Evolutionary conservation across 805 yeast species (phyloP).

Genomic region (Ogataea zsoltii): DNA sequence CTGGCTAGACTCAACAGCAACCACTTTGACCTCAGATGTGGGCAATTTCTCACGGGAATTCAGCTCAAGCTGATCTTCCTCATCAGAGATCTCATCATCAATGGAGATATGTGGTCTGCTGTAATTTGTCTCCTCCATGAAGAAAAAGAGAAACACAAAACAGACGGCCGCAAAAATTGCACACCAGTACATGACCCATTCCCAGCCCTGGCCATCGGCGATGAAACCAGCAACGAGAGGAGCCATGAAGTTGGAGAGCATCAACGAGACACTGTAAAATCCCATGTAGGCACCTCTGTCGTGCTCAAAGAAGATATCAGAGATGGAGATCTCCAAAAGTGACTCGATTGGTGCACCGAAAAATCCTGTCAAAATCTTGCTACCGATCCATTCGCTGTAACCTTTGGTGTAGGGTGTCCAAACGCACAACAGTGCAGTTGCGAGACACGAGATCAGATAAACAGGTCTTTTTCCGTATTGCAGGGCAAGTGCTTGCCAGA

Average conservation of each 20-base stretch:
- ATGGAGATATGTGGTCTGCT: constrained; percentile 32
- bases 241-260: constrained; percentile 55
- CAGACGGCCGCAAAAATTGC: constrained; percentile 46
- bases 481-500: constrained; percentile 38
- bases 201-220: constrained; percentile 47
- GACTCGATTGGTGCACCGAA: constrained; percentile 44
- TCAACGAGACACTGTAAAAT: constrained; percentile 53
- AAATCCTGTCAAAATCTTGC: constrained; percentile 32
- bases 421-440: constrained; percentile 29
- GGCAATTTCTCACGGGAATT: constrained; percentile 8
- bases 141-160: constrained; percentile 40
- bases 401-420: constrained; percentile 35
- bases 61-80: constrained; percentile 18
- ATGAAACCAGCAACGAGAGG: constrained; percentile 61
- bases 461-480: constrained; percentile 40
- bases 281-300: constrained; percentile 47
- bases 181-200: constrained; percentile 52
- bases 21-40: neutral
- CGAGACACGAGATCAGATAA: constrained; percentile 34
- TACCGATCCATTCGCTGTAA: constrained; percentile 33
- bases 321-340: constrained; percentile 46
- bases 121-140: constrained; percentile 57
- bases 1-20: constrained; percentile 11
- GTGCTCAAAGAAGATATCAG: constrained; percentile 52
- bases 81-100: constrained; percentile 24